Conservation (phyloP, 2,329 filamentous ascomycete genomes). For the Rutstroemia sp. region DNA sequence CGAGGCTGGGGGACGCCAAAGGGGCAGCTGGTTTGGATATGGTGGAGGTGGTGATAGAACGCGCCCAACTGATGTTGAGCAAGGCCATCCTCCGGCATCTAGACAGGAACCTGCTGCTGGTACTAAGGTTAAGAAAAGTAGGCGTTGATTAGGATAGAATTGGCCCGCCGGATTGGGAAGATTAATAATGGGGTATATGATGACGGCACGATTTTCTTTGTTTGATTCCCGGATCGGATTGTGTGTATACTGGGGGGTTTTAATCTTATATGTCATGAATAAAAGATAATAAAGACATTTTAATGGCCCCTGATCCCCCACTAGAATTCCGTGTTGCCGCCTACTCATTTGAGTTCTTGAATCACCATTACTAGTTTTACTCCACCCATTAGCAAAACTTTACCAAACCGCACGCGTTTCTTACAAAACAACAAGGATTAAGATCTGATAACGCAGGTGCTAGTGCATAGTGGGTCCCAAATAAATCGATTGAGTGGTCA, state of each 20-base stretch:
- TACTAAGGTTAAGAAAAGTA: slow-evolving; percentile 5
- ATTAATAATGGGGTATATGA: neutral
- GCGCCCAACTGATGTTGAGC: slow-evolving; percentile 26
- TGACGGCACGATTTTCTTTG: slow-evolving; percentile 4
- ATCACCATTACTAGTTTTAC: neutral
- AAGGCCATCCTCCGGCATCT: slow-evolving; percentile 5
- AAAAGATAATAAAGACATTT: no score
- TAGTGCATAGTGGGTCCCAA: neutral
- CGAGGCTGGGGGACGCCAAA: slow-evolving; percentile 6
- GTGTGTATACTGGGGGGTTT: neutral
- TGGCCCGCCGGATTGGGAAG: no score
- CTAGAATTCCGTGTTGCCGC: no score
- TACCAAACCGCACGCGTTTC: neutral
- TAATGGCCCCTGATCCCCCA: no score
- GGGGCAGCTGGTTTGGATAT: slow-evolving; percentile 28
- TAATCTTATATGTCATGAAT: neutral
- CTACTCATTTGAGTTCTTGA: neutral
- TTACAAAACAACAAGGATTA: slow-evolving; percentile 12
- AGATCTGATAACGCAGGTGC: slow-evolving; percentile 22
- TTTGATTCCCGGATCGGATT: neutral
- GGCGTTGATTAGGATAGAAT: neutral
- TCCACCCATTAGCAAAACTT: slow-evolving; percentile 5
- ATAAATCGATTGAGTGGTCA: neutral
- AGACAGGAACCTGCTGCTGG: neutral
- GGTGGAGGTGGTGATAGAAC: slow-evolving; percentile 22